These are phyloP conservation scores for Rhododendron williamsianum DNA, from an alignment of 148 eudicot species.

Conservation along the genomic window DNA sequence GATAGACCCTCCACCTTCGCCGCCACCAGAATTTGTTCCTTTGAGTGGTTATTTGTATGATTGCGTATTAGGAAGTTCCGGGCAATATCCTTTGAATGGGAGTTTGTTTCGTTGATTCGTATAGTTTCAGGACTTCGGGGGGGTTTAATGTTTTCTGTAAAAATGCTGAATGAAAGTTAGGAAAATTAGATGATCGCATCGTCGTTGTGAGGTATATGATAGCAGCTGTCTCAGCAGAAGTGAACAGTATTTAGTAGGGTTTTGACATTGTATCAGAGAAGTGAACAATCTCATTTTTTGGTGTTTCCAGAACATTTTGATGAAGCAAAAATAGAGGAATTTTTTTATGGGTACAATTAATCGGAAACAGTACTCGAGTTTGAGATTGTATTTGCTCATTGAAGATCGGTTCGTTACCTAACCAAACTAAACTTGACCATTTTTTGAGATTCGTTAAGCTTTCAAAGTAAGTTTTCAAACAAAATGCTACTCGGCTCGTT, in stretches of 20 bases:
- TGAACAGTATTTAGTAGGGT: background rate
- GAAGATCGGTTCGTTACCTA: background rate
- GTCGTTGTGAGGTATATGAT: background rate
- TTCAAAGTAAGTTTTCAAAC: background rate
- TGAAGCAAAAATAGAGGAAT: background rate
- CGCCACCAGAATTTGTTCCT: conserved; percentile 25
- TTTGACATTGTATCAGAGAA: background rate
- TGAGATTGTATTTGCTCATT: background rate
- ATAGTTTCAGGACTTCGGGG: background rate
- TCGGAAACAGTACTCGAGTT: background rate
- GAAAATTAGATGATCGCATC: background rate
- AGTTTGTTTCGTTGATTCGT: background rate
- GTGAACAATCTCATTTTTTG: background rate
- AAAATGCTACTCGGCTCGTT: background rate
- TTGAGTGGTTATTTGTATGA: conserved; percentile 24
- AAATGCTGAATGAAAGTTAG: background rate
- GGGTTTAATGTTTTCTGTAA: background rate
- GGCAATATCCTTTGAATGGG: conserved; percentile 12
- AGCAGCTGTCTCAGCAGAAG: background rate
- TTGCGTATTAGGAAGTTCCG: conserved; percentile 13
- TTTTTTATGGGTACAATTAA: background rate
- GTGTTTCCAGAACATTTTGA: background rate
- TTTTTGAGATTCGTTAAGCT: background rate
- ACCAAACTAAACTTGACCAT: background rate
- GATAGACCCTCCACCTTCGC: conserved; percentile 13